phyloP scores from a whole-genome alignment of 441 rosid species.

The Rhodomyrtus psidioides region DNA sequence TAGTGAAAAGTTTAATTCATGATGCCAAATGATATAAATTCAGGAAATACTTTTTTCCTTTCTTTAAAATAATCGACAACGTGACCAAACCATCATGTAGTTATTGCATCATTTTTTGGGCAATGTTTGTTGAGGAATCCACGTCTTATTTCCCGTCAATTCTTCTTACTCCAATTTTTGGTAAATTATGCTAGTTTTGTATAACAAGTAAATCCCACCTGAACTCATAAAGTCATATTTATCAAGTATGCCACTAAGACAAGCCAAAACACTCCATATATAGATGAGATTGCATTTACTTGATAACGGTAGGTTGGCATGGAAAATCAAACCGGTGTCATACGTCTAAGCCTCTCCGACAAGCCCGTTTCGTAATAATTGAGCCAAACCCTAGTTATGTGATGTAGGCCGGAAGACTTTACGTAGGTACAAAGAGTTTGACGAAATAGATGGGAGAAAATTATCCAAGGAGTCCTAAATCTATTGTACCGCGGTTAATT shows the following conservation, averaged over 20 bases:
- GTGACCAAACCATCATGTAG: neutral
- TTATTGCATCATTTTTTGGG: neutral
- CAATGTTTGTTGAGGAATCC: neutral
- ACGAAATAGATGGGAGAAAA: neutral
- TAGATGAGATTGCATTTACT: neutral
- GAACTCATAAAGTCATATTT: neutral
- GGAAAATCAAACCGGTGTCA: neutral
- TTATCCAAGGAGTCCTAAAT: no score
- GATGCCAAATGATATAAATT: neutral
- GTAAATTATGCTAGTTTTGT: neutral
- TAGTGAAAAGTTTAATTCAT: neutral
- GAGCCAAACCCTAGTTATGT: neutral
- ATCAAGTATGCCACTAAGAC: neutral
- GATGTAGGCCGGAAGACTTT: neutral
- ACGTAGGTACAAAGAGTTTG: neutral
- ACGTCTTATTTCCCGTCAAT: neutral
- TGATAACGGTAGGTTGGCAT: neutral
- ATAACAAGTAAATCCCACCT: neutral
- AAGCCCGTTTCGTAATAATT: neutral
- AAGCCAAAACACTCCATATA: neutral
- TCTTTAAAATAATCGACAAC: neutral
- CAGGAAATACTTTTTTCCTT: neutral
- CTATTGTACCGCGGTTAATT: no score
- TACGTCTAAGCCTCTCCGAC: neutral
- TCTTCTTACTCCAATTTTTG: neutral